Evolutionary conservation across 2,329 filamentous ascomycete species (phyloP), one percentile per base, ranked within the genome.

Genomic region (Coniella lustricola): DNA sequence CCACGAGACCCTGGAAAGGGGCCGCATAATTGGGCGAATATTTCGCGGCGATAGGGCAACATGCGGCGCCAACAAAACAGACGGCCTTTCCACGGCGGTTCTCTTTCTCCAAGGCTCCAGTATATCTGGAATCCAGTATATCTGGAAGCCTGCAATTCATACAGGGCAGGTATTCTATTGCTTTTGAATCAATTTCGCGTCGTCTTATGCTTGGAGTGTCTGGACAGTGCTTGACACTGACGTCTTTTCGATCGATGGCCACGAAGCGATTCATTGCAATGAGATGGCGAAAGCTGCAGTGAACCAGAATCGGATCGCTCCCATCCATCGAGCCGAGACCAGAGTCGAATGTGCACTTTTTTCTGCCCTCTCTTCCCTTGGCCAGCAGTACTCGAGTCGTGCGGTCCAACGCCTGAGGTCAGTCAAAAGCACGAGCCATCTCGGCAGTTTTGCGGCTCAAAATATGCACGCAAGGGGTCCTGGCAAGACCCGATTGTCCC

Each of bases 401-500:
- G 35, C 14, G 31, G 31, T 29, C 44, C 34, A 33, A 12, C 32
- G 35, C 34, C 35, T 33, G 34, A 39, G 25, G 44, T 50, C 46
- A 42, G 46, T 40, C 41, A 36, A 51, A 42, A 25, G 46, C 47
- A 47, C 47, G 50, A 39, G 35, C 44, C 42, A 52, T 50, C 35
- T 52, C 50, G 50, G 50, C 37, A 20, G 47, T 37, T 50, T 46
- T 52, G 50, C 50, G 50, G 50, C 50, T 52, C 50, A 52, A 52
- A 52, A 47, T 47, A 20, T 46, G 29, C 31, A 35, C 42, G 18
- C 32, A 44, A 29, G 45, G 44, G 44, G n/a, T 20, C 44, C 34
- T 48, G 5, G 39, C 40, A 22, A 37, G 44, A 48, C 29, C 43
- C 47, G 47, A 46, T 44, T 14, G 36, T 40, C 47, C 50, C 50